Conservation (phyloP, 208 protist genomes). For the Tritrichomonas foetus region DNA sequence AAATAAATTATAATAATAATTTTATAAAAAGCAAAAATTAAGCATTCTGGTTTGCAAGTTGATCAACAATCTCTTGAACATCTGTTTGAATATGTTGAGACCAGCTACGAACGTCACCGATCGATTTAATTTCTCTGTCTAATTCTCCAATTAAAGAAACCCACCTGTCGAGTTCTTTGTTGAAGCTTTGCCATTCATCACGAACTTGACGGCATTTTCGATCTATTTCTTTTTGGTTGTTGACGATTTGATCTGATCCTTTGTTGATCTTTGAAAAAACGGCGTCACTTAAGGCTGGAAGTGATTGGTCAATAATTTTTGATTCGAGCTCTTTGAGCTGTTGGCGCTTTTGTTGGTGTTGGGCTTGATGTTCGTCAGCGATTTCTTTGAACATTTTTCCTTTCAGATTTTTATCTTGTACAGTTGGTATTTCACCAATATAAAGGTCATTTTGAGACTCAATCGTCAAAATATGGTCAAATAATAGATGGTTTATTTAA, state of each 20-base stretch:
- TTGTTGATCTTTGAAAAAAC: background rate
- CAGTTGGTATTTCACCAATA: no score
- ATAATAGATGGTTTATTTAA: no score
- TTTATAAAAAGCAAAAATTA: no score
- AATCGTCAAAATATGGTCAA: no score
- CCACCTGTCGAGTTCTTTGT: slow-evolving; percentile 2
- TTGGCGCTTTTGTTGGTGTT: background rate
- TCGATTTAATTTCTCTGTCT: background rate
- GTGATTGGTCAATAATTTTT: background rate
- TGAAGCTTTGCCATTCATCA: slow-evolving; percentile 1
- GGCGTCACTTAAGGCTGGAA: background rate
- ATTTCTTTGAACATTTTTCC: background rate
- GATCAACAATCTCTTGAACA: background rate
- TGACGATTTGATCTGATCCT: background rate
- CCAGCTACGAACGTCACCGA: slow-evolving; percentile 13
- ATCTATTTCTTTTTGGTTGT: slow-evolving; percentile 38
- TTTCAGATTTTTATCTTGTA: background rate
- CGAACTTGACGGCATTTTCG: background rate
- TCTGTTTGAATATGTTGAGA: slow-evolving; percentile 29
- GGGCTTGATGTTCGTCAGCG: background rate
- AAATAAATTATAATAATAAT: no score
- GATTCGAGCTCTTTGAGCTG: slow-evolving; percentile 4
- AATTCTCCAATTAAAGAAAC: background rate
- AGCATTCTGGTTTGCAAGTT: background rate
- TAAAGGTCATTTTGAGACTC: no score